Base-by-base conservation (phyloP, 73 alveolate species). In the Uronychia binucleata region DNA sequence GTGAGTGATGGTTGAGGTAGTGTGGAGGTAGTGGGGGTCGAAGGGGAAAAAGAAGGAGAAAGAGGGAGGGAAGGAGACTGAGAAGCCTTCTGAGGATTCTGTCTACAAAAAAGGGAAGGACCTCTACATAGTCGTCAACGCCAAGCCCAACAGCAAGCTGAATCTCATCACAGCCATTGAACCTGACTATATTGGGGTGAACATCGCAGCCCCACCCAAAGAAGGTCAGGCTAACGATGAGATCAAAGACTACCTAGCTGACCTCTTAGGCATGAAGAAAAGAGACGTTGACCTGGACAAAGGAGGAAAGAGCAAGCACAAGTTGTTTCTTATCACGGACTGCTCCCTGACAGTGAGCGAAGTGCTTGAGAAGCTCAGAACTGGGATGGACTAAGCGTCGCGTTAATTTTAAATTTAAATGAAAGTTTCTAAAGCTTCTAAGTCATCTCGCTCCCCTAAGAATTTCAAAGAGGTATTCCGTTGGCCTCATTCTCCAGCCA, bases 171-270 rank as follows among this genome's bases (percentile, higher is more conserved):
- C 32, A 25, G 90, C 90, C 30, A 81, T 83, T 30, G 90, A 83
- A 75, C 78, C 31, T 26, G 90, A 83, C 46, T 83, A 75, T 75
- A 75, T 83, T 1, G 84, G 90, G 26, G 90, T 83, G 5, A 33
- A 59, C 13, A 81, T 83, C 27, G 31, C 60, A 28, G 90, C 90
- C 1, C 90, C 90, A 28, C 90, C 90, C 8, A 14, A 26, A 75
- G 90, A 83, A n/a, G 90, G 90, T 1, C 30, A 67, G 26, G 90
- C 90, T 19, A 83, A 83, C 74, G 84, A 60, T 26, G 90, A 75
- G 5, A 83, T 83, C 28, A 58, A 30, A 34, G 90, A 83, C 19
- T 83, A 30, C 75, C 32, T 83, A 26, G 90, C 84, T 25, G 26
- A 8, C 14, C 59, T 83, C 31, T 33, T 83, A 28, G 90, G 90